Conservation (phyloP, 768 basidiomycete genomes). For the Psilocybe cubensis region DNA sequence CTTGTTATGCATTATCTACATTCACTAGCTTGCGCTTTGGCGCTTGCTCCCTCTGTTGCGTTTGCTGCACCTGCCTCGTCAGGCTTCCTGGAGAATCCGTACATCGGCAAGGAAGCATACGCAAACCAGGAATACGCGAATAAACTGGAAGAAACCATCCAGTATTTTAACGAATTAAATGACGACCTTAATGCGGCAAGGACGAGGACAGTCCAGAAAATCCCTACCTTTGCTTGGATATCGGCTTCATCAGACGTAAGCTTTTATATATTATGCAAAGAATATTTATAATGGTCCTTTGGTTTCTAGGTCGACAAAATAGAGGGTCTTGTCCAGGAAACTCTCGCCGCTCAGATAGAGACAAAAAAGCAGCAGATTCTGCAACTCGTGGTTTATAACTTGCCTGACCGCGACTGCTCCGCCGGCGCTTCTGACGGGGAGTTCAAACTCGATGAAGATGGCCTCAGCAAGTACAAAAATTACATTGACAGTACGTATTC, state of each 20-base stretch:
- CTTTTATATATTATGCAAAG: not conserved
- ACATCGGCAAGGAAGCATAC: constrained; percentile 13
- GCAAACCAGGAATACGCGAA: constrained; percentile 20
- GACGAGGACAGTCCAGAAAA: constrained; percentile 18
- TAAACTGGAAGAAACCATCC: constrained; percentile 22
- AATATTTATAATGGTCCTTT: not conserved
- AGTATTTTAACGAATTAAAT: constrained; percentile 14
- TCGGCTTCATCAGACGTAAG: constrained; percentile 1
- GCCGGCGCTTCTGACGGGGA: constrained; percentile 37
- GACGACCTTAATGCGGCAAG: constrained; percentile 20
- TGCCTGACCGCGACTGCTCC: constrained; percentile 39
- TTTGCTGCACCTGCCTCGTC: not conserved
- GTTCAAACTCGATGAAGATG: constrained; percentile 28
- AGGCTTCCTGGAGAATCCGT: constrained; percentile 16
- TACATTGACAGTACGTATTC: constrained; percentile 27
- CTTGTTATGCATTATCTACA: constrained; percentile 1
- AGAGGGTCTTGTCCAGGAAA: constrained; percentile 5
- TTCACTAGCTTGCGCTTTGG: constrained; percentile 4
- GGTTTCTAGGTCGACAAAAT: not conserved
- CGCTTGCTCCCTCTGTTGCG: not conserved
- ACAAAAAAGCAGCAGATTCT: constrained; percentile 26
- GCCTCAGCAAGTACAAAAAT: constrained; percentile 32
- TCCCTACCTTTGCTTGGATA: constrained; percentile 26
- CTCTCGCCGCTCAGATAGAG: constrained; percentile 8
- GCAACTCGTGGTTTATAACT: constrained; percentile 35